Percentiles rank a stretch among this genome's conserved stretches.
Conservation (phyloP, 2,329 filamentous ascomycete genomes). For the Claviceps monticola region DNA sequence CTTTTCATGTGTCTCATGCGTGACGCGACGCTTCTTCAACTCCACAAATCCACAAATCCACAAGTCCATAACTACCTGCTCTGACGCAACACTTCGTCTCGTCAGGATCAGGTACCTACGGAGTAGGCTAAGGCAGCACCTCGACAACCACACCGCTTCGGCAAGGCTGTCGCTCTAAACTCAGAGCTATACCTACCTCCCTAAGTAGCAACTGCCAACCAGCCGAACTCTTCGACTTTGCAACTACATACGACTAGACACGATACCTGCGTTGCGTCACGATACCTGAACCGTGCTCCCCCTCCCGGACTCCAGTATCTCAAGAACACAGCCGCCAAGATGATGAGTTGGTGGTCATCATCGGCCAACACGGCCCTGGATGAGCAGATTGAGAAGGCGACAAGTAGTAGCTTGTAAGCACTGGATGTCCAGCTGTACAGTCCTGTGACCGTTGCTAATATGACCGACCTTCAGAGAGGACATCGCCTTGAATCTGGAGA, state of each 20-base stretch:
- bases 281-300: background rate
- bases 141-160: background rate
- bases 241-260: background rate
- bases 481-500: slow-evolving; percentile 93
- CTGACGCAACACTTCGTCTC: slow-evolving; percentile 3
- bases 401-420: slow-evolving; percentile 76
- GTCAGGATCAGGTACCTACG: background rate
- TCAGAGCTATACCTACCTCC: background rate
- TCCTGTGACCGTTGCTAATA: slow-evolving; percentile 6
- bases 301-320: background rate
- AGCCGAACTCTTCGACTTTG: background rate
- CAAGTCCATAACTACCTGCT: too few species aligned
- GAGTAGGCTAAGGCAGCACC: background rate
- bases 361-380: slow-evolving; percentile 83
- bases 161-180: background rate
- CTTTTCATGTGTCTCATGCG: background rate
- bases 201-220: background rate
- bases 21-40: background rate
- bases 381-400: slow-evolving; percentile 93
- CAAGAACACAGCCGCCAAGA: slow-evolving; percentile 18
- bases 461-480: slow-evolving; percentile 52
- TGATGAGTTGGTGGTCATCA: slow-evolving; percentile 95
- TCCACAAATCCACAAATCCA: background rate
- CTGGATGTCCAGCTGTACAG: background rate
- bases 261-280: background rate